Percentiles rank a stretch among this genome's conserved stretches.
These are phyloP conservation scores for Dryas drummondii DNA, from an alignment of 306 rosid species.

Conservation along the genomic window DNA sequence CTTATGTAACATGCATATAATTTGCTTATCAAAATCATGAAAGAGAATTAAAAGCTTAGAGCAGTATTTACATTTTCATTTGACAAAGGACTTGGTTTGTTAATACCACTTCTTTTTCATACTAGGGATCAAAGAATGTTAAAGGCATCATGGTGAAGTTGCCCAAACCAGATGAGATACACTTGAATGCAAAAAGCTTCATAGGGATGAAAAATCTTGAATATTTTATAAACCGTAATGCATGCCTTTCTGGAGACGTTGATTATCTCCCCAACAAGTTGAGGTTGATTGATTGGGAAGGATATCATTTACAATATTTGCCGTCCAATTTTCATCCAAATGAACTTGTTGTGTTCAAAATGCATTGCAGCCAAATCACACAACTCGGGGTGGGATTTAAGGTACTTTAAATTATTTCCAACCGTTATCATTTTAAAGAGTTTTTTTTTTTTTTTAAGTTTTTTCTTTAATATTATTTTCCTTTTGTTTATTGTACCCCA, in stretches of 20 bases:
- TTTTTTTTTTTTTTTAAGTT: too few species aligned
- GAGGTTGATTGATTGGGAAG: conserved; percentile 39
- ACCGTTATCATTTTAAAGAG: neutral
- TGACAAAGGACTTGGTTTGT: conserved; percentile 7
- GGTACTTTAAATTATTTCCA: neutral
- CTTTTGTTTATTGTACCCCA: too few species aligned
- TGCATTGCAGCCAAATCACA: conserved; percentile 30
- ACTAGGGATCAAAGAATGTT: too few species aligned
- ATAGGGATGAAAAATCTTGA: too few species aligned
- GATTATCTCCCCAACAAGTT: conserved; percentile 21
- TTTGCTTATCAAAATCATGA: neutral
- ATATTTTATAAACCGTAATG: too few species aligned
- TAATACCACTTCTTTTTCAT: conserved; percentile 29
- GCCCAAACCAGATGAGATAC: conserved; percentile 11
- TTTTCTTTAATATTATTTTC: too few species aligned
- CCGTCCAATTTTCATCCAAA: conserved; percentile 34
- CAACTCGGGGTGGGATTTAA: conserved; percentile 18
- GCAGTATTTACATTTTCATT: too few species aligned
- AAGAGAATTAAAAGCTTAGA: too few species aligned
- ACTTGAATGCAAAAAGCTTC: conserved; percentile 4
- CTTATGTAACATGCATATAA: too few species aligned
- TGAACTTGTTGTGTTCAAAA: conserved; percentile 29
- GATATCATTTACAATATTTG: conserved; percentile 29
- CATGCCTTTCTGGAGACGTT: too few species aligned
- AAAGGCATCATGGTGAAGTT: too few species aligned